Percentiles rank a stretch among this genome's conserved stretches.
Evolutionary conservation across 495 filamentous ascomycete species (phyloP).

Genomic region (Hypomontagnella submonticulosa): DNA sequence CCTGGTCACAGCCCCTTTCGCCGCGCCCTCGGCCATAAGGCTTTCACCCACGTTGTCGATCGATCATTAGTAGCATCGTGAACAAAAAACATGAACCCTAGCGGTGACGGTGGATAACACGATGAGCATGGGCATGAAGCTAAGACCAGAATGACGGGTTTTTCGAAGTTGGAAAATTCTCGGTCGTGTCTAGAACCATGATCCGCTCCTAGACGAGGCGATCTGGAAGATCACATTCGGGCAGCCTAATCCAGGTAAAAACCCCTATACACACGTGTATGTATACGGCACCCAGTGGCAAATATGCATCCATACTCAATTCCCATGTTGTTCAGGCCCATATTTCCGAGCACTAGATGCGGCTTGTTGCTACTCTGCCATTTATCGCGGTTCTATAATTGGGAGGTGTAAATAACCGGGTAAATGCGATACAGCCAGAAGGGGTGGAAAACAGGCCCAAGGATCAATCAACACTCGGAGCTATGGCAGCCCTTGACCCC

Average conservation of each 20-base stretch:
- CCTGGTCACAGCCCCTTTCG: constrained; percentile 12
- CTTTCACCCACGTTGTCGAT: constrained; percentile 22
- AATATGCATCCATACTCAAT: constrained; percentile 24
- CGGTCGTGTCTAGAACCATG: constrained; percentile 17
- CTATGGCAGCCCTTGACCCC: constrained; percentile 52
- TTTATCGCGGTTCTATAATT: constrained; percentile 46
- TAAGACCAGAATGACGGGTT: constrained; percentile 1
- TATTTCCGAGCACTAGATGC: constrained; percentile 36
- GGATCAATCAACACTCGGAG: constrained; percentile 51
- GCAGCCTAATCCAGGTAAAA: constrained; percentile 20
- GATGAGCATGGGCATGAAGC: not conserved
- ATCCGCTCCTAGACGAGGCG: constrained; percentile 18
- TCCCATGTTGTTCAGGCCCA: constrained; percentile 28
- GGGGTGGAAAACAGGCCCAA: constrained; percentile 34
- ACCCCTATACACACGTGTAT: constrained; percentile 17
- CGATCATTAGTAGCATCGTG: constrained; percentile 7
- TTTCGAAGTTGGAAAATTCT: constrained; percentile 16
- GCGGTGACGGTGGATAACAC: not conserved
- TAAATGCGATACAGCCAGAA: constrained; percentile 51
- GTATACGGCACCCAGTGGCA: constrained; percentile 27
- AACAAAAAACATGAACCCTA: not conserved
- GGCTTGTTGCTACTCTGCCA: constrained; percentile 40
- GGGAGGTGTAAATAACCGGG: constrained; percentile 49
- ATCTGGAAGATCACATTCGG: constrained; percentile 25
- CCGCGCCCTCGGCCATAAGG: constrained; percentile 27